Base-by-base conservation (phyloP, 2,329 filamentous ascomycete species). In the Colletotrichum lindemuthianum region DNA sequence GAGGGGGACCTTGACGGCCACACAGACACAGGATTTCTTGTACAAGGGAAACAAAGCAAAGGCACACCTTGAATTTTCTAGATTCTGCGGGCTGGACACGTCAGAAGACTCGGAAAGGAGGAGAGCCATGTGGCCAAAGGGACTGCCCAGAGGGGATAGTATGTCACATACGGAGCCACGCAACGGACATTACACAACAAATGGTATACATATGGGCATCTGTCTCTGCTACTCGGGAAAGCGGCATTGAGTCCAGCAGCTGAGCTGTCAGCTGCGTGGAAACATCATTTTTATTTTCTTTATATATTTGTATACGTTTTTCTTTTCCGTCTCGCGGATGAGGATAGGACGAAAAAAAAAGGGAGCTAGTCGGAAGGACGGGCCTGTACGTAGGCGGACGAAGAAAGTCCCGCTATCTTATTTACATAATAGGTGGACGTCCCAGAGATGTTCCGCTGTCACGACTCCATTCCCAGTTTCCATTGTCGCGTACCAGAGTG, bases 71-170 rank as follows among this genome's bases (percentile, higher is more conserved):
- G 12, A 24, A 41, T 60, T 56, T 65, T 65, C 41, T 65, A 63
- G 63, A 61, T 58, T 58, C 63, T 65, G 59, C 59, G 63, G 51
- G 63, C 63, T 61, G 63, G 63, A 63, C 59, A 65, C 63, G 58
- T 65, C 47, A 65, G 63, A 65, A n/a, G 63, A 65, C 52, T 65
- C 41, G 52, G 39, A 15, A 43, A 16, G 49, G 33, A 48, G 40
- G 45, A 65, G 52, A 49, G 50, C 61, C 51, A 58, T 60, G 51
- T 63, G 63, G 63, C 47, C 63, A 43, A 34, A 24, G 24, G 32
- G 47, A 45, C 48, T 53, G 53, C 52, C 52, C 63, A 53, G 33
- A 57, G n/a, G 24, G 52, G 47, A 65, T 53, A 65, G 43, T 65
- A 53, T 65, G 52, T 65, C 52, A 65, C 48, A 65, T 63, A 63